phyloP scores from a whole-genome alignment of 73 alveolate genomes.

The Halteria grandinella region DNA sequence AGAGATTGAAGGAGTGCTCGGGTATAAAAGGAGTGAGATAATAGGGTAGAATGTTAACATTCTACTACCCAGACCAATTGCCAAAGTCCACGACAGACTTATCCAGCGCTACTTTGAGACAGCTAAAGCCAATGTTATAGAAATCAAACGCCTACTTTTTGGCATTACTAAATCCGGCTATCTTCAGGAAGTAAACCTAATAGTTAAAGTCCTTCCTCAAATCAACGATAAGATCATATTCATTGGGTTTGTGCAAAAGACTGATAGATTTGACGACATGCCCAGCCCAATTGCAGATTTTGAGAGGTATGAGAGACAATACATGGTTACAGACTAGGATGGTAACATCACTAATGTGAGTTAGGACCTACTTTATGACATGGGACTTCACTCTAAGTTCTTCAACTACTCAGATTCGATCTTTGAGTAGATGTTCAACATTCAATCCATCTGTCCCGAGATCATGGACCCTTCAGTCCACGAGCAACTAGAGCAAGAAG shows the following conservation, averaged over 20 bases:
- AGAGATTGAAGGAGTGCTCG: constrained; percentile 38
- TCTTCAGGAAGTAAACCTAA: constrained; percentile 10
- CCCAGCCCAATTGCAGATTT: constrained; percentile 10
- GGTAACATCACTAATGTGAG: constrained; percentile 31
- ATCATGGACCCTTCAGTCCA: background rate
- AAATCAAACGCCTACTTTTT: constrained; percentile 18
- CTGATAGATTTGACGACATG: constrained; percentile 23
- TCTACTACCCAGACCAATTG: constrained; percentile 35
- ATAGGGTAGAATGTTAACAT: constrained; percentile 21
- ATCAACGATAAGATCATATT: constrained; percentile 1
- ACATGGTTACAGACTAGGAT: constrained; percentile 31
- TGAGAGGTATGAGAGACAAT: background rate
- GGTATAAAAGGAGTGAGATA: constrained; percentile 25
- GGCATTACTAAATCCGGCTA: constrained; percentile 1
- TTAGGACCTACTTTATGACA: constrained; percentile 4
- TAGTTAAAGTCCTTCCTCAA: constrained; percentile 46
- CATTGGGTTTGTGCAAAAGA: constrained; percentile 42
- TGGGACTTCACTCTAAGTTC: constrained; percentile 30
- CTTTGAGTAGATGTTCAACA: constrained; percentile 1
- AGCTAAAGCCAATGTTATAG: constrained; percentile 51
- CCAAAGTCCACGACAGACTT: constrained; percentile 35
- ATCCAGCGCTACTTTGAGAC: constrained; percentile 54
- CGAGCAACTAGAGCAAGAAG: constrained; percentile 29
- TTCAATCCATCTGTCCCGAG: constrained; percentile 31
- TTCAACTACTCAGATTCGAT: constrained; percentile 39